Conservation (phyloP, 805 yeast species). For the Myxozyma neglecta region DNA sequence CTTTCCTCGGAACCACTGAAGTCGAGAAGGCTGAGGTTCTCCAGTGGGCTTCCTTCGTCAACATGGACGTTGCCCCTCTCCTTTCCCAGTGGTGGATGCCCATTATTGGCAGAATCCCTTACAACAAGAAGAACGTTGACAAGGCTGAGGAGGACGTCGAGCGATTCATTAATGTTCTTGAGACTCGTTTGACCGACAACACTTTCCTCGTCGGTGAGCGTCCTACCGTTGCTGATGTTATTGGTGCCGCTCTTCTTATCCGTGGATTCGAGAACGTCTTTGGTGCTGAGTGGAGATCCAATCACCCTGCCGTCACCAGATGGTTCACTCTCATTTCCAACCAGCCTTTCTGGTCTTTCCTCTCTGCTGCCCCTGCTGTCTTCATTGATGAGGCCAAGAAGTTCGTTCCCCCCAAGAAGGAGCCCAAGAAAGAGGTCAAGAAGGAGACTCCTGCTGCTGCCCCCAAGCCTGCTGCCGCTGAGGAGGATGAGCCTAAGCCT, state of each 20-base stretch:
- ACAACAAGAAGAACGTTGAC: constrained; percentile 71
- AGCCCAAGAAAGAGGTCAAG: constrained; percentile 53
- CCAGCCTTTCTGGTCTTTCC: constrained; percentile 51
- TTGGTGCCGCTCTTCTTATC: constrained; percentile 49
- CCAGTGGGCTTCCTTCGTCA: constrained; percentile 76
- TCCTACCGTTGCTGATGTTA: constrained; percentile 64
- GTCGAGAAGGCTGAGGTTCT: constrained; percentile 65
- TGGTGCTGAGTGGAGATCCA: constrained; percentile 64
- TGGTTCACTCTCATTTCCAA: constrained; percentile 63
- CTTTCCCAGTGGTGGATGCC: constrained; percentile 57
- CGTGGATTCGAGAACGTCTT: constrained; percentile 61
- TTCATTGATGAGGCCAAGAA: constrained; percentile 67
- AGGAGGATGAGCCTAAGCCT: constrained; percentile 42
- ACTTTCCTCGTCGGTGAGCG: constrained; percentile 73
- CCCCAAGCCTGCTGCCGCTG: constrained; percentile 33
- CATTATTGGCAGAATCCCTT: constrained; percentile 64
- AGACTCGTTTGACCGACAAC: constrained; percentile 57
- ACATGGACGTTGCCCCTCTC: constrained; percentile 59
- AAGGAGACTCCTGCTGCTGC: constrained; percentile 36
- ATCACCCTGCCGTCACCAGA: constrained; percentile 63
- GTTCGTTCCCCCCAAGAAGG: constrained; percentile 72
- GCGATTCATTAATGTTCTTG: constrained; percentile 37
- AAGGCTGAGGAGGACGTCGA: constrained; percentile 42
- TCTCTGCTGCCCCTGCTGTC: constrained; percentile 51
- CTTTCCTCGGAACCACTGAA: constrained; percentile 64